Percentiles rank a stretch among this genome's conserved stretches.
Conservation (phyloP, 345 rosid species). For the Euphorbia lathyris region DNA sequence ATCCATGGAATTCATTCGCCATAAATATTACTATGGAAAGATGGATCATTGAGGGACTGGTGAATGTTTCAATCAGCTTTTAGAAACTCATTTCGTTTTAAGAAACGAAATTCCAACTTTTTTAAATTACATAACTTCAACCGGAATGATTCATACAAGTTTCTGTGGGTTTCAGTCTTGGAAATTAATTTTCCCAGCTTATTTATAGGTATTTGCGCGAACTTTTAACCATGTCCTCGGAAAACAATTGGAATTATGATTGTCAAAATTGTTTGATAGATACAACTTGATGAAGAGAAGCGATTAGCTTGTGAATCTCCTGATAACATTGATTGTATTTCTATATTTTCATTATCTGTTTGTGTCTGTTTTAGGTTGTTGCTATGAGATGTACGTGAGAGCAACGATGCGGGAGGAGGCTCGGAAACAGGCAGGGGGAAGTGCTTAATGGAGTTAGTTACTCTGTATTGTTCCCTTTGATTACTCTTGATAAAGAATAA, state of each 20-base stretch:
- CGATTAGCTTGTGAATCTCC: not conserved
- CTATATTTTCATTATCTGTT: not conserved
- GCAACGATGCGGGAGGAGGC: constrained; percentile 72
- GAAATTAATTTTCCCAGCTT: not conserved
- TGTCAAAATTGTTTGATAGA: not conserved
- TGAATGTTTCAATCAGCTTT: not conserved
- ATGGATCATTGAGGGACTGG: not conserved
- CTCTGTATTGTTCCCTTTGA: constrained; percentile 5
- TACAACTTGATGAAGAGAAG: not conserved
- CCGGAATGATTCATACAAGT: not conserved
- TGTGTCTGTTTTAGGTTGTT: constrained; percentile 58
- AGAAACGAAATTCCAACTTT: not conserved
- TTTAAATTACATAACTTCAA: not conserved
- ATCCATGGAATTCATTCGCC: not conserved
- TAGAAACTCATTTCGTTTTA: not conserved
- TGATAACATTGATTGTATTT: not conserved
- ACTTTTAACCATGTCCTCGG: not conserved
- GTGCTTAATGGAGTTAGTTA: constrained; percentile 26
- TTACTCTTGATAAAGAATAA: constrained; percentile 1
- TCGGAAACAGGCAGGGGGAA: constrained; percentile 39
- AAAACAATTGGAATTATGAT: not conserved
- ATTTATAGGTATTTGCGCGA: not conserved
- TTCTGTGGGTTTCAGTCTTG: not conserved
- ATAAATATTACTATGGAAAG: not conserved
- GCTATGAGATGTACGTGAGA: constrained; percentile 87